Evolutionary conservation across 129 eudicot genomes (phyloP).

Genomic region (Artemisia annua): DNA sequence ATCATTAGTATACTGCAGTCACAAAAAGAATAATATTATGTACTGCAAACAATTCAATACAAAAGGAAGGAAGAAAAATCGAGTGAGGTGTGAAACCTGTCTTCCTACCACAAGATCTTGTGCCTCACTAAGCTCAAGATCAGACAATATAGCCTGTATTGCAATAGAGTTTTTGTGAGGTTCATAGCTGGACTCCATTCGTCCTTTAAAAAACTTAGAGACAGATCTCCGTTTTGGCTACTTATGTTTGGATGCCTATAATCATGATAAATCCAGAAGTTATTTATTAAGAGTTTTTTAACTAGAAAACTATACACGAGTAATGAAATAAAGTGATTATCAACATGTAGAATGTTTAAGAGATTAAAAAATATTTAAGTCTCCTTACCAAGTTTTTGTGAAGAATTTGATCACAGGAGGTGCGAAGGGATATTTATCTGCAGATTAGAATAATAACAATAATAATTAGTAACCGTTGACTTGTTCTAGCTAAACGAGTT

Average conservation of each 20-base stretch:
- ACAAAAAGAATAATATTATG: neutral
- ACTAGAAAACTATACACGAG: neutral
- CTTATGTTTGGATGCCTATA: conserved; percentile 31
- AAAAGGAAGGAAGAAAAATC: neutral
- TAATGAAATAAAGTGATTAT: neutral
- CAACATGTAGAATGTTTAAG: neutral
- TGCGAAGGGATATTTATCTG: neutral
- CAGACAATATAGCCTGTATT: conserved; percentile 14
- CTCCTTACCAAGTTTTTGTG: conserved; percentile 25
- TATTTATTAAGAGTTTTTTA: neutral
- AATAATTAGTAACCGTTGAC: neutral
- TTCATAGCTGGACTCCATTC: conserved; percentile 20
- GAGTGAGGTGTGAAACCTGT: conserved; percentile 12
- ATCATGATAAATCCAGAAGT: neutral
- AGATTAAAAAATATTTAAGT: neutral
- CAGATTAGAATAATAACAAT: neutral
- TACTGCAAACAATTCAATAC: neutral
- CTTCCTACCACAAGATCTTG: conserved; percentile 16
- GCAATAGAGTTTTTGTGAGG: conserved; percentile 11
- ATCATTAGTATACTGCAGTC: conserved; percentile 4
- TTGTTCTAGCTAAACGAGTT: neutral
- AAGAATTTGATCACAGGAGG: conserved; percentile 22
- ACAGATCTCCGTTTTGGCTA: conserved; percentile 17
- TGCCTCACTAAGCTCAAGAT: conserved; percentile 20
- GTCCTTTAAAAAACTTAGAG: conserved; percentile 7